Percentiles rank a stretch among this genome's conserved stretches.
Conservation (phyloP, 192 early-diverging fungal species). For the Nowakowskiella sp. region DNA sequence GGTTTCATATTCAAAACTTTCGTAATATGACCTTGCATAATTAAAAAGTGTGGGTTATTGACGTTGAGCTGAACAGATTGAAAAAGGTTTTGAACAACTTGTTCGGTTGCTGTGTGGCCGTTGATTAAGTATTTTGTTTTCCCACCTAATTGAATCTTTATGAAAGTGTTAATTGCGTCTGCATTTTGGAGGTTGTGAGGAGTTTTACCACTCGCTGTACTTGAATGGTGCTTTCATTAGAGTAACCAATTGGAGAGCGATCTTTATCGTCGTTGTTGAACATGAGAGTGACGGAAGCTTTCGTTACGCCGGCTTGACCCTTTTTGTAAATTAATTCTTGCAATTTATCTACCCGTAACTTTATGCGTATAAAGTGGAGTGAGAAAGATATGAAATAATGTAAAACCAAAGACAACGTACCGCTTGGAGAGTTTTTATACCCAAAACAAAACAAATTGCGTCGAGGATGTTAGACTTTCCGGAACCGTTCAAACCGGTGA, state of each 20-base stretch:
- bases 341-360: constrained; percentile 86
- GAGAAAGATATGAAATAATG: not conserved
- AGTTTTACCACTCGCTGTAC: constrained; percentile 88
- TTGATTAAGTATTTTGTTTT: constrained; percentile 97
- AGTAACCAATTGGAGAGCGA: constrained; percentile 81
- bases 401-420: not conserved
- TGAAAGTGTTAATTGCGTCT: not conserved
- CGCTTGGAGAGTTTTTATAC: constrained; percentile 71
- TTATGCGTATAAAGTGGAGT: not conserved
- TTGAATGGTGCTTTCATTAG: constrained; percentile 74
- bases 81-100: constrained; percentile 83
- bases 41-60: constrained; percentile 98
- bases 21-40: constrained; percentile 99
- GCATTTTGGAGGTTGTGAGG: not conserved
- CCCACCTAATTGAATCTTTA: constrained; percentile 72
- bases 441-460: constrained; percentile 97
- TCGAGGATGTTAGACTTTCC: constrained; percentile 99
- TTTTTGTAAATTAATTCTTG: constrained; percentile 97
- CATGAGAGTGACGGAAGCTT: constrained; percentile 93
- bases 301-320: constrained; percentile 97
- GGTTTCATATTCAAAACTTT: constrained; percentile 99
- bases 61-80: constrained; percentile 98
- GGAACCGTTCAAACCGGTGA: constrained; percentile 95
- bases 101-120: constrained; percentile 80
- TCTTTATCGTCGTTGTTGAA: constrained; percentile 87